Base-by-base conservation (phyloP, 176 grass and related monocot genomes). In the Oryza australiensis region DNA sequence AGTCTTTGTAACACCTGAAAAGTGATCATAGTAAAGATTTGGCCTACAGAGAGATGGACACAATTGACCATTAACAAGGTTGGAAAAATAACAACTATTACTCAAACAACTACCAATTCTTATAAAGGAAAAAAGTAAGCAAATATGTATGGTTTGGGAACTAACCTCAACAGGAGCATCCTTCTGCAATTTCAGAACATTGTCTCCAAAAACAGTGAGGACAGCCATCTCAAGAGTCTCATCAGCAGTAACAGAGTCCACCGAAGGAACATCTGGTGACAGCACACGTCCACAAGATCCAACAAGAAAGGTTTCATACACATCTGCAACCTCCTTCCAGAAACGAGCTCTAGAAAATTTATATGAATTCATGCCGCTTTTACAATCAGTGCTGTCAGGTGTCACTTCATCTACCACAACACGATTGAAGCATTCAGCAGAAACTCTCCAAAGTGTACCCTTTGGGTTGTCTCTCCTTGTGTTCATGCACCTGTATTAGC, bases 391-490 rank as follows among this genome's bases (percentile, higher is more conserved):
- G 76, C 74, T 86, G 60, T 73, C 82, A 75, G 84, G 92, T 45
- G 26, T 95, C 73, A 93, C 72, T 76, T 93, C 93, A 84, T 95
- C 89, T 80, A 83, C 74, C 73, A 95, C 53, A 74, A 95, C 79
- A 68, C 45, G 74, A 71, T 92, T 93, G 90, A 98, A 98, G 81
- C 90, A 89, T 83, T 98, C 96, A 71, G 94, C 87, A 66, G 96
- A 90, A 85, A 93, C 86, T 87, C 89, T 95, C 96, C 96, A 98
- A 79, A 98, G 91, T 69, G 89, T 91, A 75, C 96, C 90, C 64
- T 75, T 95, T 41, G 96, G 96, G 68, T 95, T 95, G 91, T 98
- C 96, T 90, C 96, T 98, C 69, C 96, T 98, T 76, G 93, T 98
- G 87, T 76, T 95, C 96, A 98, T 98, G 83, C 92, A 98, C 90